These are phyloP conservation scores for Gamarada debralockiae DNA, from an alignment of 495 filamentous ascomycete genomes.

Conservation along the genomic window DNA sequence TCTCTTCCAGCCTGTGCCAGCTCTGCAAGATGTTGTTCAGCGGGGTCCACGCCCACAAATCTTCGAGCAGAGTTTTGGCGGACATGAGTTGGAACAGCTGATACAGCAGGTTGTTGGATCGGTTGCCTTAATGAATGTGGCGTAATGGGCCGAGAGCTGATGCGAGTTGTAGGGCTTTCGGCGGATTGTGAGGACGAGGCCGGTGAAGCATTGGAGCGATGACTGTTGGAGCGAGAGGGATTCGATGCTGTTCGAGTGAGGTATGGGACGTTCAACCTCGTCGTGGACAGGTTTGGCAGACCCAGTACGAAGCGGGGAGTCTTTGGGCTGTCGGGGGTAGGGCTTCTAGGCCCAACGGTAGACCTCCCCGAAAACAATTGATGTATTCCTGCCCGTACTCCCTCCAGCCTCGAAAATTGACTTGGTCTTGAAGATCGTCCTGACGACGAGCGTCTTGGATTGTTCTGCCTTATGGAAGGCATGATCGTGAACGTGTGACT, in stretches of 20 bases:
- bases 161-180: slow-evolving; percentile 2
- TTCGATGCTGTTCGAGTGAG: slow-evolving; percentile 21
- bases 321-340: slow-evolving; percentile 37
- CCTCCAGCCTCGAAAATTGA: slow-evolving; percentile 13
- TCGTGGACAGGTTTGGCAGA: slow-evolving; percentile 33
- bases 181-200: slow-evolving; percentile 4
- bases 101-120: slow-evolving; percentile 10
- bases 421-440: neutral
- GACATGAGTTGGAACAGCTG: slow-evolving; percentile 11
- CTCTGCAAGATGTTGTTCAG: slow-evolving; percentile 31
- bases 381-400: slow-evolving; percentile 13
- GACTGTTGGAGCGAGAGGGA: neutral
- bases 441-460: slow-evolving; percentile 6
- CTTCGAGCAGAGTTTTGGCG: slow-evolving; percentile 13
- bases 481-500: slow-evolving; percentile 1
- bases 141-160: slow-evolving; percentile 8
- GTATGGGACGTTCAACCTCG: slow-evolving; percentile 36
- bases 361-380: slow-evolving; percentile 30
- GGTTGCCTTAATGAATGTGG: neutral
- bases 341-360: slow-evolving; percentile 16
- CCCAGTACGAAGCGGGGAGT: slow-evolving; percentile 33
- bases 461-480: slow-evolving; percentile 4
- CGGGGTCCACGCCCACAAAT: slow-evolving; percentile 34
- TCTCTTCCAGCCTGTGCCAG: slow-evolving; percentile 25
- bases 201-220: neutral